A percentile compares a stretch with the other conserved stretches of the same genome.
These are phyloP conservation scores for Ophiostoma ips DNA, from an alignment of 2,329 filamentous ascomycete genomes.

Conservation along the genomic window DNA sequence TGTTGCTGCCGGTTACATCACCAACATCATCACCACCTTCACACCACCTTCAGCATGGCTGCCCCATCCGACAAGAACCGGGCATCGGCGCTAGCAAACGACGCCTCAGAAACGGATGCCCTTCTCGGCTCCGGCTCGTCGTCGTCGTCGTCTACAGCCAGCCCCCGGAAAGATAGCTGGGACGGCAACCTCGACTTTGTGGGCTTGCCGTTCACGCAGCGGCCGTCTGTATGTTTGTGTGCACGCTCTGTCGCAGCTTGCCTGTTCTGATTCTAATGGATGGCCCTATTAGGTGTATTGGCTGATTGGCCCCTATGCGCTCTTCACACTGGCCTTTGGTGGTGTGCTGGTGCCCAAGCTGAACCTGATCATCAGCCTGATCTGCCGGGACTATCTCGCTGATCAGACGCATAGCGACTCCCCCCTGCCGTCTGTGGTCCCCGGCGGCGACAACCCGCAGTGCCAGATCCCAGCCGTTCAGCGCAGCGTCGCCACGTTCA, in stretches of 20 bases:
- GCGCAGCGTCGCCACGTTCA: slow-evolving; percentile 62
- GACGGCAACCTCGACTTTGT: slow-evolving; percentile 43
- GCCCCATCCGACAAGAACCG: not conserved
- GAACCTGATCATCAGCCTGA: slow-evolving; percentile 70
- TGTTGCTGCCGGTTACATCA: no score
- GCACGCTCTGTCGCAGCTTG: not conserved
- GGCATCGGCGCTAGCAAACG: no score
- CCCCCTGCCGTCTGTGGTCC: slow-evolving; percentile 47
- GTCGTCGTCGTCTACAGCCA: not conserved
- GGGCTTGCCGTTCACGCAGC: slow-evolving; percentile 46
- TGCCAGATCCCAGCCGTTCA: slow-evolving; percentile 66
- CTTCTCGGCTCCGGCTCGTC: slow-evolving; percentile 4
- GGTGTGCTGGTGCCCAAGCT: slow-evolving; percentile 75
- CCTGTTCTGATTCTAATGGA: not conserved
- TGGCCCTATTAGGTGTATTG: slow-evolving; percentile 58
- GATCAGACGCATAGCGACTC: slow-evolving; percentile 48
- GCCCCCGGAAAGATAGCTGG: slow-evolving; percentile 24
- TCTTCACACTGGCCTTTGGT: slow-evolving; percentile 78
- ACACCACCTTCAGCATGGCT: not conserved
- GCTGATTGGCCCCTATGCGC: slow-evolving; percentile 64
- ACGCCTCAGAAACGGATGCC: slow-evolving; percentile 4
- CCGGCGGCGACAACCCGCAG: slow-evolving; percentile 60
- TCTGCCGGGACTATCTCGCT: slow-evolving; percentile 72
- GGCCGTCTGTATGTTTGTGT: slow-evolving; percentile 40
- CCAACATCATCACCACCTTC: no score